Conservation (phyloP, 345 rosid genomes). For the Barbarea vulgaris region DNA sequence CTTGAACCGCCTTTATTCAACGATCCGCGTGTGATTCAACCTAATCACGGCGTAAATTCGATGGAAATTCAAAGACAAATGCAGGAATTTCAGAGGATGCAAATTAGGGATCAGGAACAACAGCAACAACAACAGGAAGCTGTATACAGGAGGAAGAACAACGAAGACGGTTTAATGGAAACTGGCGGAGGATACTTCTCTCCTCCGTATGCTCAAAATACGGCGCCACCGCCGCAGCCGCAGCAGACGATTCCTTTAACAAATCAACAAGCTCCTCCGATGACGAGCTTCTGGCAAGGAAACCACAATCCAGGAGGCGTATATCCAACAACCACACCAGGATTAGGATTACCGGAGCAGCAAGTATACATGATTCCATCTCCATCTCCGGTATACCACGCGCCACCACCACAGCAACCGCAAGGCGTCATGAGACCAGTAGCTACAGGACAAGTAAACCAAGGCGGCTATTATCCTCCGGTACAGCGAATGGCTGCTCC, state of each 20-base stretch:
- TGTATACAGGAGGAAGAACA: slow-evolving; percentile 48
- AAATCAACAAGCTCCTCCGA: slow-evolving; percentile 38
- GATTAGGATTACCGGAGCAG: slow-evolving; percentile 49
- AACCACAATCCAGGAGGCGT: slow-evolving; percentile 53
- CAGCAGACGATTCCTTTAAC: slow-evolving; percentile 34
- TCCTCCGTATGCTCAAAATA: slow-evolving; percentile 16
- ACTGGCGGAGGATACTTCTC: slow-evolving; percentile 54
- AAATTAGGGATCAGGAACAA: slow-evolving; percentile 57
- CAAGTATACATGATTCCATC: slow-evolving; percentile 38
- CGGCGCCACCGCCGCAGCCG: neutral
- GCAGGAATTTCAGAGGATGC: slow-evolving; percentile 81
- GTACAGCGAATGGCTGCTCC: slow-evolving; percentile 59
- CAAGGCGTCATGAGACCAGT: slow-evolving; percentile 49
- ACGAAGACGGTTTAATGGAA: slow-evolving; percentile 25
- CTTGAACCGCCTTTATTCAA: slow-evolving; percentile 17
- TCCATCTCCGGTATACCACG: slow-evolving; percentile 34
- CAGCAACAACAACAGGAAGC: slow-evolving; percentile 51
- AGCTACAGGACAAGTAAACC: slow-evolving; percentile 56
- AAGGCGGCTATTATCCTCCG: slow-evolving; percentile 60
- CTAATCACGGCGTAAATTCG: slow-evolving; percentile 51
- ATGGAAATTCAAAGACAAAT: slow-evolving; percentile 57
- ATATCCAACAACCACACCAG: slow-evolving; percentile 43
- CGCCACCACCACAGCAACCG: slow-evolving; percentile 31
- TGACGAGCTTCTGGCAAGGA: slow-evolving; percentile 64
- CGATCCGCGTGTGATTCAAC: slow-evolving; percentile 42